Conservation (phyloP, 2,329 filamentous ascomycete species). For the Aspergillus cejpii region DNA sequence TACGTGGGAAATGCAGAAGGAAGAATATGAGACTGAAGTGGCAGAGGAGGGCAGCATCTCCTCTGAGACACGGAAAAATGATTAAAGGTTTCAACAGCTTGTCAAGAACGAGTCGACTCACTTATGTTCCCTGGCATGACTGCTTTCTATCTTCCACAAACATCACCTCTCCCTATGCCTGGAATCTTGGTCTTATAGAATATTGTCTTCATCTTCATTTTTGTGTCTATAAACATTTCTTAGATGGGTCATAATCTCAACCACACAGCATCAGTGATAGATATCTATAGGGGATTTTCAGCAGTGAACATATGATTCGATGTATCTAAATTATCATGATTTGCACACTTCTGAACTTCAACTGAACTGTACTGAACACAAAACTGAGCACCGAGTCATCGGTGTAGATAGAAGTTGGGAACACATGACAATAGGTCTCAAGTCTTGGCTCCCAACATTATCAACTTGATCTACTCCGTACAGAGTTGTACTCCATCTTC, state of each 20-base stretch:
- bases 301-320: not conserved
- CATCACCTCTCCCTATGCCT: not conserved
- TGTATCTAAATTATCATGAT: no score
- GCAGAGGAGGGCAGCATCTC: constrained; percentile 21
- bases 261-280: not conserved
- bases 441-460: not conserved
- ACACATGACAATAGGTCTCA: not conserved
- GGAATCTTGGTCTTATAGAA: not conserved
- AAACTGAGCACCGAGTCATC: no score
- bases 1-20: constrained; percentile 43
- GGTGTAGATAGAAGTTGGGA: no score
- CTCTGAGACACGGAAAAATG: constrained; percentile 1
- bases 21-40: constrained; percentile 32
- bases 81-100: not conserved
- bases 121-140: not conserved
- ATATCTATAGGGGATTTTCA: not conserved
- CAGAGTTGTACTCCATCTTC: not conserved
- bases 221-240: not conserved
- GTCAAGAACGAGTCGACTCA: not conserved
- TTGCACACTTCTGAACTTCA: no score
- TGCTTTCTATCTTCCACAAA: constrained; percentile 4
- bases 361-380: no score
- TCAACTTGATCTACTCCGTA: not conserved
- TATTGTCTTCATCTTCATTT: not conserved
- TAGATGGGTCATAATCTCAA: not conserved